phyloP scores from a whole-genome alignment of 106 monocot genomes.

The Narthecium ossifragum region DNA sequence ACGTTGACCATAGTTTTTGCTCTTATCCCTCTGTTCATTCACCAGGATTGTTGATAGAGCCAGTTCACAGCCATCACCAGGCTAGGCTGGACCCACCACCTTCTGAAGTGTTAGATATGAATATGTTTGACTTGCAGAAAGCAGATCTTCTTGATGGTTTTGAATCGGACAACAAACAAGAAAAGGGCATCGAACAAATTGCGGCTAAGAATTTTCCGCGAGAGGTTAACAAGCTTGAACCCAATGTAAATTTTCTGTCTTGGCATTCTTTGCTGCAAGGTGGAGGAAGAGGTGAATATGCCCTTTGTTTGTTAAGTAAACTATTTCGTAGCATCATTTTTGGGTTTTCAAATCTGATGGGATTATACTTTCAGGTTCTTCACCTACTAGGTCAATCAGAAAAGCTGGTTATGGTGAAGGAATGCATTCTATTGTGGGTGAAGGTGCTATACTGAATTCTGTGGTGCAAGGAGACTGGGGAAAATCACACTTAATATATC shows the following conservation, averaged over 20 bases:
- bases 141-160: conserved; percentile 5
- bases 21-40: conserved; percentile 4
- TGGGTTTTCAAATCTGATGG: background rate
- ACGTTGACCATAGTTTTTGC: conserved; percentile 1
- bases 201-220: no score
- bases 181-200: conserved; percentile 2
- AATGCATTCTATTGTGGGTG: background rate
- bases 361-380: conserved; percentile 10
- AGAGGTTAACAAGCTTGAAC: conserved; percentile 1
- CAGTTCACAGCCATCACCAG: conserved; percentile 9
- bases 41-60: conserved; percentile 13
- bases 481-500: background rate
- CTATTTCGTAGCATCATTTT: background rate
- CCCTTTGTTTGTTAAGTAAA: background rate
- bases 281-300: conserved; percentile 15
- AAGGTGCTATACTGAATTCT: conserved; percentile 1
- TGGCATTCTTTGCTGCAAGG: conserved; percentile 11
- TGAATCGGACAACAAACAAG: conserved; percentile 1
- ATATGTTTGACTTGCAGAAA: background rate
- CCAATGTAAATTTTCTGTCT: conserved; percentile 6
- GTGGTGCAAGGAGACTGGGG: background rate
- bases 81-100: background rate
- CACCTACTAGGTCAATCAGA: background rate
- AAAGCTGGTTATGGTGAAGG: background rate
- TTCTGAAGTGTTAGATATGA: conserved; percentile 4